These are phyloP conservation scores for Arabidopsis hybrid DNA, from an alignment of 441 rosid genomes.

Conservation along the genomic window DNA sequence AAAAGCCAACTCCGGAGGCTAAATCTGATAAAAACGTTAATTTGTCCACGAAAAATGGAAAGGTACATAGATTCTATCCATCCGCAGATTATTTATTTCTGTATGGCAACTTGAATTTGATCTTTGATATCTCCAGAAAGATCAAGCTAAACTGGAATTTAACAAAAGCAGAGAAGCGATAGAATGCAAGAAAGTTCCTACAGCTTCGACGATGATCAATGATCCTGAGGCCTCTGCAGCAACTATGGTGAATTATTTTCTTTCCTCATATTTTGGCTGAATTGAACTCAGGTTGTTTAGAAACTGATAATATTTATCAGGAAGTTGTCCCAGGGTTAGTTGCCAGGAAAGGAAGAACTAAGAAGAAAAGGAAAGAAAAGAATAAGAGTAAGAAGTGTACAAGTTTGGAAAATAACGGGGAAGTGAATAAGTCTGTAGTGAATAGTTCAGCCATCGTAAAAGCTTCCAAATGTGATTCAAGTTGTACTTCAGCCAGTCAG, in stretches of 20 bases:
- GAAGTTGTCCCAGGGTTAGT: constrained; percentile 61
- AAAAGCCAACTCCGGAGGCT: constrained; percentile 53
- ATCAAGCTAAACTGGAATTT: constrained; percentile 43
- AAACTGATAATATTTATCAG: constrained; percentile 72
- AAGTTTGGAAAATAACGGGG: constrained; percentile 47
- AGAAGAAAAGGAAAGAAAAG: constrained; percentile 69
- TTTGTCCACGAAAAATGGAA: constrained; percentile 43
- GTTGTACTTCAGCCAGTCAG: constrained; percentile 49
- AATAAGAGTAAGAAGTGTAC: constrained; percentile 65
- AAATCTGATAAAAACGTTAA: constrained; percentile 44
- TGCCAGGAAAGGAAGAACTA: constrained; percentile 58
- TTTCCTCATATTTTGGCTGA: constrained; percentile 33
- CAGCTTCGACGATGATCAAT: constrained; percentile 48
- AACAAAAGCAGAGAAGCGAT: constrained; percentile 45
- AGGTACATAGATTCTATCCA: constrained; percentile 53
- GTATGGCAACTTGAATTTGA: constrained; percentile 34
- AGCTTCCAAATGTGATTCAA: constrained; percentile 43
- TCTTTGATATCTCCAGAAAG: constrained; percentile 56
- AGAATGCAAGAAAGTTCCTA: constrained; percentile 55
- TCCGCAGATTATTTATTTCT: constrained; percentile 14
- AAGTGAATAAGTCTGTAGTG: constrained; percentile 37
- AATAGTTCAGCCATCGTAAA: constrained; percentile 29
- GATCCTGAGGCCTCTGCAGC: constrained; percentile 48
- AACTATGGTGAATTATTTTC: constrained; percentile 56
- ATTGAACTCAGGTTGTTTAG: constrained; percentile 41